Evolutionary conservation across 2,329 filamentous ascomycete species (phyloP), one percentile per base, ranked within the genome.

Genomic region (Capronia americana): DNA sequence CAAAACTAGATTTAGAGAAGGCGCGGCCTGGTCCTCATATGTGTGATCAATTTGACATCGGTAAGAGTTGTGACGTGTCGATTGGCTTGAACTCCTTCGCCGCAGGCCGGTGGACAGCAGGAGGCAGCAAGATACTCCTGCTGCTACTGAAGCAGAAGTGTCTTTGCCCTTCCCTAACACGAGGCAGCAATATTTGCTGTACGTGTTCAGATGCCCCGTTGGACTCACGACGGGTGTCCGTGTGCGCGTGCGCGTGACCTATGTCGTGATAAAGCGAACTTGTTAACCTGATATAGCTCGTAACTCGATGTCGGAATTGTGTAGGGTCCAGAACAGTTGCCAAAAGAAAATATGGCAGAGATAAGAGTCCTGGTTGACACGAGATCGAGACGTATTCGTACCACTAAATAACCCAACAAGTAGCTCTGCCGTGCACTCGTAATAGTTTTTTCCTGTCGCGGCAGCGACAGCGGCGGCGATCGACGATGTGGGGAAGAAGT

Each of bases 401-500:
- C 38, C 17, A n/a, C 38, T 5, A 10, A 44, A n/a, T n/a, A 17
- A n/a, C 38, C 6, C 1, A n/a, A 7, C 38, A 44, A 44, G 38
- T 7, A 44, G 38, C 38, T 44, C 1, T 44, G 14, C 34, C 2
- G 11, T 44, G 38, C 20, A 17, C 17, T n/a, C 20, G 44, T 48
- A 48, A 48, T n/a, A 3, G 20, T 24, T 23, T 51, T 51, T 51
- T 51, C 23, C 24, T 26, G 8, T 10, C 14, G n/a, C n/a, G 23
- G 10, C 8, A 51, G 7, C 8, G 20, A 51, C 20, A 5, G 14
- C 2, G 20, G 48, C 4, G 12, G 14, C 20, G 48, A 23, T 51
- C 48, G 48, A 51, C 24, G 48, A 51, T 23, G 48, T 51, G 48
- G 48, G 24, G 48, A 28, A 23, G 48, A 23, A 51, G 46, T 23